Evolutionary conservation across 495 filamentous ascomycete species (phyloP), one percentile per base, ranked within the genome.

Genomic region (Jackrogersella multiformis): DNA sequence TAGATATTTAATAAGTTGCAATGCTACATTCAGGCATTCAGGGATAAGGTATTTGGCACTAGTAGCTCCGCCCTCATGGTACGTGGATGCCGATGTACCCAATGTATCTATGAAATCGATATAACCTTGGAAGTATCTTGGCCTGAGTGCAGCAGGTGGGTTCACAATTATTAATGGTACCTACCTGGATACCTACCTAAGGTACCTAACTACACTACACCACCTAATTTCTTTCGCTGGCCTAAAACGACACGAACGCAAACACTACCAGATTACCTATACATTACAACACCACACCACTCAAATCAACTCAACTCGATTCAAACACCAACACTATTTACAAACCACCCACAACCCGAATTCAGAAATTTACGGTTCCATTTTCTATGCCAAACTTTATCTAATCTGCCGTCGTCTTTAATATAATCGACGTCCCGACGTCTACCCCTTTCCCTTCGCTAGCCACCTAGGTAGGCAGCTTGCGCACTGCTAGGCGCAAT

Each of bases 401-500:
- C 34, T n/a, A n/a, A 44, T 39, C 39, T 36, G 23, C 0, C 35
- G 15, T 45, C 35, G 6, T 56, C 23, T 46, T 52, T 44, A 18
- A 42, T 16, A 24, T 28, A 48, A 24, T 49, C 48, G 66, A 56
- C 41, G 54, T 45, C 32, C n/a, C 35, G 28, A 57, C 62, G 34
- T 56, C 55, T 56, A 9, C 41, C 46, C 51, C 18, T 38, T 38
- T 57, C 32, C 39, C 48, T 7, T 56, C 24, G 66, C 49, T 56
- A 38, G 51, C n/a, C n/a, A n/a, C n/a, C n/a, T n/a, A n/a, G n/a
- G 42, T 54, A 66, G 56, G 52, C 63, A 60, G 56, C 12, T 51
- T 44, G 69, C 67, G 64, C 63, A 62, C 61, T 41, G 49, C 56
- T 44, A 46, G 62, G 62, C 73, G 77, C 61, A 65, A 87, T 87